phyloP scores from a whole-genome alignment of 495 filamentous ascomycete species.

The Lepidopterella palustris region DNA sequence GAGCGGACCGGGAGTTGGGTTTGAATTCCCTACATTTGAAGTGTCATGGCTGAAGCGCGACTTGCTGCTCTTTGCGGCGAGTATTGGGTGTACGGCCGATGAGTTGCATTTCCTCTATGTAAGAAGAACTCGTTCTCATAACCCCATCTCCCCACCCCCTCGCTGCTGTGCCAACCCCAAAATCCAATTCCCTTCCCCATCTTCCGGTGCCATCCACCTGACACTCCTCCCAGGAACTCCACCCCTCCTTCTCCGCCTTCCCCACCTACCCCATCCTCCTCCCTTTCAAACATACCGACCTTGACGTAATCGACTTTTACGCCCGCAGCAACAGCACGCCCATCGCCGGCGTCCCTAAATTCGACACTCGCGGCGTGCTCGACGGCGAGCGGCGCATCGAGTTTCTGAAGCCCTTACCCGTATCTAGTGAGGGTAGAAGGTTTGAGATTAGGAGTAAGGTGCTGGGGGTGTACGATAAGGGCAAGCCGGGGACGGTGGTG shows the following conservation, averaged over 20 bases:
- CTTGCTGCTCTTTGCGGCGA: conserved; percentile 77
- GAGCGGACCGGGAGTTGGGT: conserved; percentile 22
- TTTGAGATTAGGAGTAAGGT: conserved; percentile 77
- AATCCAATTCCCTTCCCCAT: neutral
- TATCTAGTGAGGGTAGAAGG: conserved; percentile 59
- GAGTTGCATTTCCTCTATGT: conserved; percentile 90
- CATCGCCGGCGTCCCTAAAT: conserved; percentile 71
- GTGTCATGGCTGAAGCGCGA: conserved; percentile 85
- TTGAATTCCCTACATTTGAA: conserved; percentile 60
- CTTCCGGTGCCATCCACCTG: neutral
- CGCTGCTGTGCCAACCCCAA: neutral
- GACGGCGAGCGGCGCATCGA: conserved; percentile 80
- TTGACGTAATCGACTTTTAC: conserved; percentile 86
- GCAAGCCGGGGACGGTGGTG: conserved; percentile 72
- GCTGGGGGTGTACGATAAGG: conserved; percentile 87
- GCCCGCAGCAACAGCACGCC: conserved; percentile 48
- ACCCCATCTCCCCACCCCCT: neutral
- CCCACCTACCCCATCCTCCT: conserved; percentile 83
- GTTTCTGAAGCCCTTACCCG: conserved; percentile 70
- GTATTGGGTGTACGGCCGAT: conserved; percentile 74
- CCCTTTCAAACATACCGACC: conserved; percentile 70
- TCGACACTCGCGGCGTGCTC: conserved; percentile 67
- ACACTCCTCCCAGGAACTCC: conserved; percentile 55
- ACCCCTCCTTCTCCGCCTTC: conserved; percentile 76
- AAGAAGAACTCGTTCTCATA: conserved; percentile 21